Evolutionary conservation across 2,329 filamentous ascomycete genomes (phyloP).

Genomic region (Colletotrichum aenigma): DNA sequence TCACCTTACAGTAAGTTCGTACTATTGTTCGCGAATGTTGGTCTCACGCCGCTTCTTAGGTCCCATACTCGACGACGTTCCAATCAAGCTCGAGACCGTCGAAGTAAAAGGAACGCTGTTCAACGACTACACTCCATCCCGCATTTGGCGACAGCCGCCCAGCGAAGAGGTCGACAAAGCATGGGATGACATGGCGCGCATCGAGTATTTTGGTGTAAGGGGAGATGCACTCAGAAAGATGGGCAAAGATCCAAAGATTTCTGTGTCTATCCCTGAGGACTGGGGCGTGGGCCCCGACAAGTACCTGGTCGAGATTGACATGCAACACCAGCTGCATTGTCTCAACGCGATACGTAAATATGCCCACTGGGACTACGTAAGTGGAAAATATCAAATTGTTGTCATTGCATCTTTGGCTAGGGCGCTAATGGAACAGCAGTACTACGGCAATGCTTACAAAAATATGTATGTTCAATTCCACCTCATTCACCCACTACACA

Average conservation of each 20-base stretch:
- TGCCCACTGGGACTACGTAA: conserved; percentile 1
- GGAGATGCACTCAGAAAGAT: conserved; percentile 12
- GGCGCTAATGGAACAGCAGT: too few species aligned
- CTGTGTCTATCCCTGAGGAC: conserved; percentile 10
- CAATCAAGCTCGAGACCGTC: conserved; percentile 1
- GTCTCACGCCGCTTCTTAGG: not conserved
- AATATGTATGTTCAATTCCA: conserved; percentile 11
- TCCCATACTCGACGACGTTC: not conserved
- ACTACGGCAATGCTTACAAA: not conserved
- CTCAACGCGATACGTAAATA: conserved; percentile 12
- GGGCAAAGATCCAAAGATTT: conserved; percentile 10
- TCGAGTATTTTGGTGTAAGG: conserved; percentile 13
- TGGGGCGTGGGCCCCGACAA: conserved; percentile 12
- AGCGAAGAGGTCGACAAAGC: conserved; percentile 25
- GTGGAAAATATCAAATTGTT: too few species aligned
- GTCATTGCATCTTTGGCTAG: too few species aligned
- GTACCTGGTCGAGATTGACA: conserved; percentile 14
- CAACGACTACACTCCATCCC: conserved; percentile 33
- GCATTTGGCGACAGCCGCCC: conserved; percentile 18
- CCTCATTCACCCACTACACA: too few species aligned
- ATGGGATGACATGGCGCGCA: conserved; percentile 20
- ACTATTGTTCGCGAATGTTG: accelerated
- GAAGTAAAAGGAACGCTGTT: conserved; percentile 13
- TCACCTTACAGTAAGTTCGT: conserved; percentile 2
- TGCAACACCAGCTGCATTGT: conserved; percentile 14